Percentiles rank a stretch among this genome's conserved stretches.
Conservation (phyloP, 768 basidiomycete genomes). For the Punctularia strigosozonata region DNA sequence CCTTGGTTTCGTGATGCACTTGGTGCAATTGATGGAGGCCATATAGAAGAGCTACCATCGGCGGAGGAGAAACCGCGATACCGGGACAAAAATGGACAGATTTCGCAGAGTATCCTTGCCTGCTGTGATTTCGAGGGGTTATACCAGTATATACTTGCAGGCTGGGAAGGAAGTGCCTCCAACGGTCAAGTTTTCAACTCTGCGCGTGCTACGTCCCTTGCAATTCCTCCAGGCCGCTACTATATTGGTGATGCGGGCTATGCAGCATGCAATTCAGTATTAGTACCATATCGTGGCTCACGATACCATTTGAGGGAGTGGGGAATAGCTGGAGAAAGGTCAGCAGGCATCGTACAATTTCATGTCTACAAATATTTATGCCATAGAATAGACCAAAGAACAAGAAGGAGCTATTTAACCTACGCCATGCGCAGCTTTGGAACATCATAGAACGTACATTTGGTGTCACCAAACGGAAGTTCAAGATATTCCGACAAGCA, state of each 20-base stretch:
- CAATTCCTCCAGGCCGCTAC: neutral
- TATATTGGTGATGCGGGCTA: slow-evolving; percentile 8
- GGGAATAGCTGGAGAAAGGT: slow-evolving; percentile 3
- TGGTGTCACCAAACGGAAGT: slow-evolving; percentile 11
- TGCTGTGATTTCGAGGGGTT: neutral
- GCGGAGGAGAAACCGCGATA: neutral
- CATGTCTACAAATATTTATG: slow-evolving; percentile 1
- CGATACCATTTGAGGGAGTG: slow-evolving; percentile 7
- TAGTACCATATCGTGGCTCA: slow-evolving; percentile 6
- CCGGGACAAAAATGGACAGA: neutral
- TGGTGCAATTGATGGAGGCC: neutral
- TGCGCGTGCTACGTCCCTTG: neutral
- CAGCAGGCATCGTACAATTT: neutral
- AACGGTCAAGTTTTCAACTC: neutral
- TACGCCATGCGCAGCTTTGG: slow-evolving; percentile 11
- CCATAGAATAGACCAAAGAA: slow-evolving; percentile 8
- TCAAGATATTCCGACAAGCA: slow-evolving; percentile 2
- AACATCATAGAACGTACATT: slow-evolving; percentile 17
- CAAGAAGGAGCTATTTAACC: slow-evolving; percentile 15
- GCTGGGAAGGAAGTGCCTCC: neutral
- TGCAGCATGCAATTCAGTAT: neutral
- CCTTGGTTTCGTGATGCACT: neutral
- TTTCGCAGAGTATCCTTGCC: neutral
- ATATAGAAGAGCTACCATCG: neutral
- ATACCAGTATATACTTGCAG: neutral